Conservation (phyloP, 345 rosid species). For the Hypericum perforatum region DNA sequence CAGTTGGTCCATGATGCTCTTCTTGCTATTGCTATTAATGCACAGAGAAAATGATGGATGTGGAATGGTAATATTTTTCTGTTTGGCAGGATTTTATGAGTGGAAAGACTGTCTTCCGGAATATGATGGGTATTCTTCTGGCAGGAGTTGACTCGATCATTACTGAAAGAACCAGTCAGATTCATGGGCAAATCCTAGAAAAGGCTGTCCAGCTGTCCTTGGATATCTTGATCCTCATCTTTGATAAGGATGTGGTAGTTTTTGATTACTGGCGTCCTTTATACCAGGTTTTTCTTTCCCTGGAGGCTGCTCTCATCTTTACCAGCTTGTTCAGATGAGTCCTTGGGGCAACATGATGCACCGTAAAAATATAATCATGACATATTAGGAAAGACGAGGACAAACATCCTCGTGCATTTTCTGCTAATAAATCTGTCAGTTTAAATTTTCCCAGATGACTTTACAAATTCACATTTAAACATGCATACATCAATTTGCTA, state of each 20-base stretch:
- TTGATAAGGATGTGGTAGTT: slow-evolving; percentile 68
- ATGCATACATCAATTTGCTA: too few relatives aligned
- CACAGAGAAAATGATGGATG: too few relatives aligned
- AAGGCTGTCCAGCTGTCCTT: slow-evolving; percentile 83
- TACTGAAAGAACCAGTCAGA: slow-evolving; percentile 61
- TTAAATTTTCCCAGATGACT: too few relatives aligned
- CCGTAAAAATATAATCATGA: too few relatives aligned
- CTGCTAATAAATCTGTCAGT: too few relatives aligned
- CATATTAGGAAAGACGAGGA: too few relatives aligned
- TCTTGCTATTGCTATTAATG: too few relatives aligned
- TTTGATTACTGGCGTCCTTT: slow-evolving; percentile 94
- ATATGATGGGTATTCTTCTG: slow-evolving; percentile 74
- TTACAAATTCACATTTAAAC: too few relatives aligned
- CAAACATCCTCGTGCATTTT: too few relatives aligned
- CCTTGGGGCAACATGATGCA: not conserved
- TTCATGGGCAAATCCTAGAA: slow-evolving; percentile 71
- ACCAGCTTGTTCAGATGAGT: not conserved
- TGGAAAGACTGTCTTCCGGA: slow-evolving; percentile 78
- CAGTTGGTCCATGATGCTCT: too few relatives aligned
- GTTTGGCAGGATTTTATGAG: slow-evolving; percentile 87
- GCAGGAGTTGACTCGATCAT: slow-evolving; percentile 74
- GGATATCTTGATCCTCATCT: slow-evolving; percentile 68
- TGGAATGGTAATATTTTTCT: not conserved
- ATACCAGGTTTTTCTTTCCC: slow-evolving; percentile 48
- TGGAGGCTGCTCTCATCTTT: not conserved